Evolutionary conservation across 2,329 filamentous ascomycete species (phyloP).

Genomic region (Nigrospora oryzae): DNA sequence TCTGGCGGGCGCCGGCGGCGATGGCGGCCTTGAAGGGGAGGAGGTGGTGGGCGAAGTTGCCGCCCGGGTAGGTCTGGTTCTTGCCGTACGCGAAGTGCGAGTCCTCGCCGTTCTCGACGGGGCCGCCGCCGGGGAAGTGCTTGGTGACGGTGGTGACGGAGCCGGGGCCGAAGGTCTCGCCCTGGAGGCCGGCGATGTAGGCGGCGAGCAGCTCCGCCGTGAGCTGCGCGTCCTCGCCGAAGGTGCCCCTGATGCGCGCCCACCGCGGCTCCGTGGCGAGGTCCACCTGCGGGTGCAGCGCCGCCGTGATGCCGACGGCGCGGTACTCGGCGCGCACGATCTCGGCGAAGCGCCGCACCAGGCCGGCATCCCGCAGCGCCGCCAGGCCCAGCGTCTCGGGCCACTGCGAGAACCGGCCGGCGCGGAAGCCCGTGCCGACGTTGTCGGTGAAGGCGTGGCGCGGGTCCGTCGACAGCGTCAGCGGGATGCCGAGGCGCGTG

Average conservation of each 20-base stretch:
- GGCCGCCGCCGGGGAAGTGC: slow-evolving; percentile 44
- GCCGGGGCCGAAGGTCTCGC: slow-evolving; percentile 28
- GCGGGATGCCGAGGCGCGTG: slow-evolving; percentile 37
- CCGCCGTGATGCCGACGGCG: slow-evolving; percentile 31
- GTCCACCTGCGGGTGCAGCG: slow-evolving; percentile 42
- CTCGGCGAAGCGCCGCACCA: slow-evolving; percentile 37
- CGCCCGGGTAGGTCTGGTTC: slow-evolving; percentile 39
- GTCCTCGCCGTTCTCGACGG: slow-evolving; percentile 39
- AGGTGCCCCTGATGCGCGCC: slow-evolving; percentile 34
- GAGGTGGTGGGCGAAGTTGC: slow-evolving; percentile 40
- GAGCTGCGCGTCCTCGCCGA: slow-evolving; percentile 38
- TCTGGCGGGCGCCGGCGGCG: slow-evolving; percentile 37
- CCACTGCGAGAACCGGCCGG: slow-evolving; percentile 39
- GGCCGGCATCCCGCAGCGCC: slow-evolving; percentile 32
- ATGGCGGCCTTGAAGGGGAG: slow-evolving; percentile 42
- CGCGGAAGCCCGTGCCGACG: slow-evolving; percentile 30
- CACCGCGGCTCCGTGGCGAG: slow-evolving; percentile 42
- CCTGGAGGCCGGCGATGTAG: slow-evolving; percentile 40
- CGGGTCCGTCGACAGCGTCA: slow-evolving; percentile 39
- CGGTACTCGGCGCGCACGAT: slow-evolving; percentile 37
- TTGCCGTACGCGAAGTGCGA: slow-evolving; percentile 44
- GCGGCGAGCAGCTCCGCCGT: slow-evolving; percentile 26
- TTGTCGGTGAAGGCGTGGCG: slow-evolving; percentile 34
- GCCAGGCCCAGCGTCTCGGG: slow-evolving; percentile 41
- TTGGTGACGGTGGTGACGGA: slow-evolving; percentile 41